phyloP scores from a whole-genome alignment of 2,329 filamentous ascomycete genomes.

The Aureobasidium sp. region DNA sequence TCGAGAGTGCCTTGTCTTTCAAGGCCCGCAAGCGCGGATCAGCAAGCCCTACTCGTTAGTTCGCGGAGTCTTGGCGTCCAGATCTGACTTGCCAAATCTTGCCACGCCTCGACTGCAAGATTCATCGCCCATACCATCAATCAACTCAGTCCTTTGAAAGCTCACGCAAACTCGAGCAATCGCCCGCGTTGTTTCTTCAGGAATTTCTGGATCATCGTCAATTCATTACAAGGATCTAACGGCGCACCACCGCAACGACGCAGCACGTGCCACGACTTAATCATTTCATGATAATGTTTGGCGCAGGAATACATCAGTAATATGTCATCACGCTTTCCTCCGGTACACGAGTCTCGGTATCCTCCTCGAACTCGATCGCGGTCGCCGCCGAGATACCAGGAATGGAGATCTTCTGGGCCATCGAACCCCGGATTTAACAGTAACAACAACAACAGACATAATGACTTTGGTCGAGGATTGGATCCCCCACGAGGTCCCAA shows the following conservation, averaged over 20 bases:
- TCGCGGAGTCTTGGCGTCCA: constrained; percentile 8
- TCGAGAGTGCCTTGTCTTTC: constrained; percentile 14
- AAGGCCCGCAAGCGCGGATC: constrained; percentile 11
- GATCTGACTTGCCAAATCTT: constrained; percentile 16
- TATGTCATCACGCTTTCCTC: constrained; percentile 20
- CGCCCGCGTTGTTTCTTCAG: neutral
- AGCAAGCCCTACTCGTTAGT: constrained; percentile 6
- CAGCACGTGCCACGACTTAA: constrained; percentile 11
- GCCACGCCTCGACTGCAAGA: constrained; percentile 11
- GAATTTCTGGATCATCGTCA: neutral
- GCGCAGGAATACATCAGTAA: constrained; percentile 9
- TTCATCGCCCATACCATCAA: constrained; percentile 10
- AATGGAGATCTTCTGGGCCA: constrained; percentile 61
- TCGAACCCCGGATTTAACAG: constrained; percentile 23
- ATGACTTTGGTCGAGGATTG: constrained; percentile 23
- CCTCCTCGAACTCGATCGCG: constrained; percentile 60
- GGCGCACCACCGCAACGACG: neutral
- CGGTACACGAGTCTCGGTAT: constrained; percentile 26
- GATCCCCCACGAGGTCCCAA: constrained; percentile 79
- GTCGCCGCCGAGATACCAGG: constrained; percentile 63
- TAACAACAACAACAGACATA: constrained; percentile 24
- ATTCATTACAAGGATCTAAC: neutral
- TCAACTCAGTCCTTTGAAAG: constrained; percentile 1
- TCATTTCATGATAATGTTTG: constrained; percentile 12
- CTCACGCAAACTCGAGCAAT: neutral